Evolutionary conservation across 441 rosid species (phyloP).

Genomic region (Metrosideros polymorpha): DNA sequence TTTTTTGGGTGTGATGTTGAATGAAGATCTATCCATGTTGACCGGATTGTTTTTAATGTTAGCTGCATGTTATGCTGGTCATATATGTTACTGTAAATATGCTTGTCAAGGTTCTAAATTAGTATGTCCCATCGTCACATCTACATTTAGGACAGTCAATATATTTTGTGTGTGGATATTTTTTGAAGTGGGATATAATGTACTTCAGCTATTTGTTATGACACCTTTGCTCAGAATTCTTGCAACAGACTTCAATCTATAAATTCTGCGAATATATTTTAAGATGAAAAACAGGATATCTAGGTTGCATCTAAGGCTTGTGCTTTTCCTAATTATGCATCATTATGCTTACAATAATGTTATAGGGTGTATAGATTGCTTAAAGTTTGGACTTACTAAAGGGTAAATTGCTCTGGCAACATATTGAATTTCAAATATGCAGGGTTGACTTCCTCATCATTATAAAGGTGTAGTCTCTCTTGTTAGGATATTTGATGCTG

Average conservation of each 20-base stretch:
- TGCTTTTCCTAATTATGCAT: background rate
- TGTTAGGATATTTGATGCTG: background rate
- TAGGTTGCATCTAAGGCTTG: background rate
- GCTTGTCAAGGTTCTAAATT: background rate
- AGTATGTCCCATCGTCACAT: background rate
- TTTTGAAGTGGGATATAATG: background rate
- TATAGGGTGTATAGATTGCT: background rate
- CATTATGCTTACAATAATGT: background rate
- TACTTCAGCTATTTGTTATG: background rate
- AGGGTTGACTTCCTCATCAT: background rate
- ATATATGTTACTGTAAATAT: background rate
- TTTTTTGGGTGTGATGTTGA: background rate
- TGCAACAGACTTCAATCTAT: background rate
- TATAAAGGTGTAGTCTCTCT: background rate
- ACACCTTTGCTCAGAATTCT: background rate
- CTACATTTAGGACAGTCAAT: background rate
- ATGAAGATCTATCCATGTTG: background rate
- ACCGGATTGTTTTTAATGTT: background rate
- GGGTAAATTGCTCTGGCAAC: background rate
- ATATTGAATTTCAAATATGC: background rate
- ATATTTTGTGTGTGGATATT: background rate
- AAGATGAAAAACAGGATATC: background rate
- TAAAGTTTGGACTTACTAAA: background rate
- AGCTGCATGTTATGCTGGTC: background rate
- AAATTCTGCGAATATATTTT: background rate